A percentile compares a stretch with the other conserved stretches of the same genome.
Conservation (phyloP, 768 basidiomycete genomes). For the Hygrophoropsis aurantiaca region DNA sequence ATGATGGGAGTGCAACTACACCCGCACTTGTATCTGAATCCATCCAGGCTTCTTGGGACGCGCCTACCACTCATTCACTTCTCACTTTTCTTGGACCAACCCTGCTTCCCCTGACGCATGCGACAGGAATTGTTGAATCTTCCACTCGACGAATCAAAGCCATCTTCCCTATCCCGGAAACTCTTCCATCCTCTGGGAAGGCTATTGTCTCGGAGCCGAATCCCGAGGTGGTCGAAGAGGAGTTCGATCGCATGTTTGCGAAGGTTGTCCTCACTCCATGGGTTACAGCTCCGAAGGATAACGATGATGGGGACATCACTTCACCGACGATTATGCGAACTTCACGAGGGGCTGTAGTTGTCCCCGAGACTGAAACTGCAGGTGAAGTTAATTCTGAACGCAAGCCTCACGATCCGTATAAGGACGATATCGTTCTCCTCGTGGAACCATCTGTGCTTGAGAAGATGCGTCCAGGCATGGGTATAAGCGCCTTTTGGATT, state of each 20-base stretch:
- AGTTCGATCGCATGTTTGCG: conserved; percentile 46
- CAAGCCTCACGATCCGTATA: conserved; percentile 47
- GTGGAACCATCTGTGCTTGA: conserved; percentile 46
- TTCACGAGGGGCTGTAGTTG: conserved; percentile 37
- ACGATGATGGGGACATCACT: conserved; percentile 38
- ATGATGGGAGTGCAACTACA: conserved; percentile 9
- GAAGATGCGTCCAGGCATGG: conserved; percentile 50
- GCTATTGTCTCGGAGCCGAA: background rate
- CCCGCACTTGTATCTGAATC: conserved; percentile 10
- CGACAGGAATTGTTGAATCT: conserved; percentile 62
- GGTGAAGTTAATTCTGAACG: conserved; percentile 9
- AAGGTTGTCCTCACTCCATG: conserved; percentile 58
- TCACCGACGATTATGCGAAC: conserved; percentile 33
- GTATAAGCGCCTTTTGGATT: conserved; percentile 65
- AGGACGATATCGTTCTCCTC: conserved; percentile 60
- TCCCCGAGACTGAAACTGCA: conserved; percentile 15
- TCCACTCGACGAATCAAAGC: conserved; percentile 59
- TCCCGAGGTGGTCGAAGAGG: conserved; percentile 41
- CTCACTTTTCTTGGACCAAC: conserved; percentile 53
- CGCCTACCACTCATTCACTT: conserved; percentile 25
- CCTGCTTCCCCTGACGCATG: conserved; percentile 59
- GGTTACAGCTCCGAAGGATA: conserved; percentile 34
- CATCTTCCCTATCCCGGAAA: conserved; percentile 37
- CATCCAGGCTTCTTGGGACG: conserved; percentile 22
- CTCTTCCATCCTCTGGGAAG: conserved; percentile 17